These are phyloP conservation scores for Kalmusia sp. DNA, from an alignment of 2,329 filamentous ascomycete genomes.

Conservation along the genomic window DNA sequence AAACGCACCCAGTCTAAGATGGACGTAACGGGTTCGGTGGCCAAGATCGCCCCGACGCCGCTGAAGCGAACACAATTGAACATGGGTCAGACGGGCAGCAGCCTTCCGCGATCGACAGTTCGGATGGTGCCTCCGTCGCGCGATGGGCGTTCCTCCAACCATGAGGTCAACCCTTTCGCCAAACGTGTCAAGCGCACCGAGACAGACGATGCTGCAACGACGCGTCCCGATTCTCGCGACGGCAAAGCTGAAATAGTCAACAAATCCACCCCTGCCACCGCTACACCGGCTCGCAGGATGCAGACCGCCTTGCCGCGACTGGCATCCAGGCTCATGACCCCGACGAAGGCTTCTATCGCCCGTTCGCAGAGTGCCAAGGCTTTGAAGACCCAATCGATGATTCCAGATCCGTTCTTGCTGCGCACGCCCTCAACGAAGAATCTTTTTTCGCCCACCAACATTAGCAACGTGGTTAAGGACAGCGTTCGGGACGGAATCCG, in stretches of 20 bases:
- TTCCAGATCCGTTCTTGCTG: constrained; percentile 56
- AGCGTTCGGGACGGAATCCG: constrained; percentile 46
- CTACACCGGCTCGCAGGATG: constrained; percentile 36
- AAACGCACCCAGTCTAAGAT: constrained; percentile 66
- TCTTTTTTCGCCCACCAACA: constrained; percentile 44
- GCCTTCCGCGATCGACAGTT: constrained; percentile 42
- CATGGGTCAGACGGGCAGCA: constrained; percentile 64
- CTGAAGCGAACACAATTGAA: constrained; percentile 64
- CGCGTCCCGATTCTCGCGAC: constrained; percentile 63
- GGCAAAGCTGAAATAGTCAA: constrained; percentile 16
- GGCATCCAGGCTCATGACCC: constrained; percentile 68
- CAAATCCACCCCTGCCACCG: constrained; percentile 15
- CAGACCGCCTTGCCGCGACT: constrained; percentile 57
- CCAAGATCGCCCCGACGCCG: constrained; percentile 44
- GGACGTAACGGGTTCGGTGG: constrained; percentile 66
- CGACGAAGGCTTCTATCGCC: constrained; percentile 77
- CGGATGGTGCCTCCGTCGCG: constrained; percentile 34
- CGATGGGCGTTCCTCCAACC: constrained; percentile 32
- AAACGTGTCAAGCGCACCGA: constrained; percentile 76
- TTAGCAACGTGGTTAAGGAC: constrained; percentile 43
- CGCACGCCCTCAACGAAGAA: constrained; percentile 62
- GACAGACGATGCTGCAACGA: constrained; percentile 72
- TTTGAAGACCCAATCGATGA: constrained; percentile 56
- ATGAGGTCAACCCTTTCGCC: constrained; percentile 49
- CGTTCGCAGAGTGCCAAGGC: constrained; percentile 63